Evolutionary conservation across 768 basidiomycete species (phyloP).

Genomic region (Daedaleopsis sinensis): DNA sequence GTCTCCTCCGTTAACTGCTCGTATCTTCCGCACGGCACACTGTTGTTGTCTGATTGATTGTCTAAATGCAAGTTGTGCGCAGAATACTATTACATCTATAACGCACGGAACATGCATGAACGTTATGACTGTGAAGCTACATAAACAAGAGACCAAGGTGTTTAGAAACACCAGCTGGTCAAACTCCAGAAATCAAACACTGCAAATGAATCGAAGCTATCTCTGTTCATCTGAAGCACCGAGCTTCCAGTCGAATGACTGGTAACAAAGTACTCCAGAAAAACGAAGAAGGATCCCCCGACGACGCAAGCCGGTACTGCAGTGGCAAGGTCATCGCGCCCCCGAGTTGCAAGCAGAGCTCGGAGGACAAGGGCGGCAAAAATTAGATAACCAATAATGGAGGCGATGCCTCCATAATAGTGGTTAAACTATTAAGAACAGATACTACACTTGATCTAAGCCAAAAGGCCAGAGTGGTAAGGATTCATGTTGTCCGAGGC

Average conservation of each 20-base stretch:
- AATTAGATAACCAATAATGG: slow-evolving; percentile 39
- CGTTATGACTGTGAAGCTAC: no score
- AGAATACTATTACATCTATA: no score
- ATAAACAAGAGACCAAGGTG: no score
- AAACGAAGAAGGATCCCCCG: slow-evolving; percentile 29
- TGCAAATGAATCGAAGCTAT: background rate
- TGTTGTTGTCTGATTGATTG: no score
- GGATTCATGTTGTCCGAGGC: slow-evolving; percentile 17
- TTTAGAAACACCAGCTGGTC: no score
- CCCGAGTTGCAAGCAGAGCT: slow-evolving; percentile 35
- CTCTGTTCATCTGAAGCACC: slow-evolving; percentile 13
- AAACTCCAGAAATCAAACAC: no score
- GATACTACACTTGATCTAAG: slow-evolving; percentile 82
- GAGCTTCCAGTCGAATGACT: slow-evolving; percentile 11
- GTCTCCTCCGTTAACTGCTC: no score
- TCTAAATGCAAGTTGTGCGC: no score
- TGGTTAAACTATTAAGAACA: slow-evolving; percentile 63
- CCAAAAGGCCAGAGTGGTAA: slow-evolving; percentile 65
- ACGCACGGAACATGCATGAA: no score
- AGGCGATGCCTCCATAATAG: slow-evolving; percentile 41
- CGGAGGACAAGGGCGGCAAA: slow-evolving; percentile 34
- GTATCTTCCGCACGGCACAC: no score
- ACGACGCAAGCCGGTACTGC: slow-evolving; percentile 37
- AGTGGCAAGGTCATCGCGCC: slow-evolving; percentile 35
- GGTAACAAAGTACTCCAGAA: slow-evolving; percentile 7